Evolutionary conservation across 257 asterid species (phyloP), one percentile per base, ranked within the genome.

Genomic region (Jacaranda mimosifolia): DNA sequence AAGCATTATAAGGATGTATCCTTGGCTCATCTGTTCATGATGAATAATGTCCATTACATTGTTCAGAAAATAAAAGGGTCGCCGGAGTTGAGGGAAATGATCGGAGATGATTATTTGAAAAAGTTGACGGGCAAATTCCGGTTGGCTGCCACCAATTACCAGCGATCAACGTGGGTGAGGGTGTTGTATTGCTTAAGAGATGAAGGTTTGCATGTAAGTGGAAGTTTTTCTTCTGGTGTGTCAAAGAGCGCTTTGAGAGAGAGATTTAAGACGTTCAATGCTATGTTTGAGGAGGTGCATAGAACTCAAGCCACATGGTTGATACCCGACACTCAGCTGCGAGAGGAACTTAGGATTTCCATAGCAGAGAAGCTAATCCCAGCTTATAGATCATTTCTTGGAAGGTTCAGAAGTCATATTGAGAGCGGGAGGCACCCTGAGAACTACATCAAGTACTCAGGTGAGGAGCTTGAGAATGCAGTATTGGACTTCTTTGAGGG

Each of bases 361-460:
- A 82, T 94, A 69, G 88, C 94, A 0, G 94, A 92, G 81, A 80
- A 70, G 84, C 72, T 94, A 78, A 80, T 94, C 74, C 98, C 98
- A 3, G 98, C 98, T 15, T 94, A 94, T 74, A 81, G 97, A 55
- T 92, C 98, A 1, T 94, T 94, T 81, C 94, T 92, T 42, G 98
- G 96, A 66, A 87, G 97, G 70, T 92, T 83, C 83, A 92, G 96
- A 86, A 87, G 88, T 73, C 96, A 92, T 76, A 91, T 94, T 12
- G 98, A 94, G 88, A 92, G 94, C 62, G 97, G 97, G 74, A 88
- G 88, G 83, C 98, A 94, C 80, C 98, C 97, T 0, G 98, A 94
- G 86, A 92, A 92, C 73, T 94, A 92, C 85, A 94, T 94, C 83
- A 94, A 91, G 76, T 94, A 89, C 81, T 85, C 98, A 0, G 98